Conservation (phyloP, 78 protist genomes). For the Reticulomyxa filosa region DNA sequence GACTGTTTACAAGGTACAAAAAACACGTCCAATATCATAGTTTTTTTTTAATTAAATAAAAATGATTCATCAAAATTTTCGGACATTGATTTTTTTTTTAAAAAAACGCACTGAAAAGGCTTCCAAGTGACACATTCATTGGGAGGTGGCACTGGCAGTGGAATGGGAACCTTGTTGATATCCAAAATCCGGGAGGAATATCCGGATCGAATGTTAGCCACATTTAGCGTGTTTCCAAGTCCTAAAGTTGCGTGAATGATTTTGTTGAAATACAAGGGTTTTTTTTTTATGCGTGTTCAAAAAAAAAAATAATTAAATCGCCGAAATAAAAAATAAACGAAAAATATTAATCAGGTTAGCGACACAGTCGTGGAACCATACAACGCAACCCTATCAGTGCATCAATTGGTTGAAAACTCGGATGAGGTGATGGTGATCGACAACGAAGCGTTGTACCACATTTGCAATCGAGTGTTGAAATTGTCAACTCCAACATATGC, state of each 20-base stretch:
- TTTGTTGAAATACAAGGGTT: conserved; percentile 93
- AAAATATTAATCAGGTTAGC: too few species aligned
- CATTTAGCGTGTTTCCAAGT: conserved; percentile 88
- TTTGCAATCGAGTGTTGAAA: conserved; percentile 74
- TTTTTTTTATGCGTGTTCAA: conserved; percentile 87
- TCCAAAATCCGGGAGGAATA: conserved; percentile 64
- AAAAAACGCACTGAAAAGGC: too few species aligned
- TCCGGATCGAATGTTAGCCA: conserved; percentile 87
- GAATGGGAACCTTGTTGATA: conserved; percentile 52
- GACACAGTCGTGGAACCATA: conserved; percentile 93
- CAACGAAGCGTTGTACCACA: conserved; percentile 92
- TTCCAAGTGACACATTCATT: conserved; percentile 93
- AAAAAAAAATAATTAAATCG: conserved; percentile 77
- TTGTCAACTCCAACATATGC: conserved; percentile 76
- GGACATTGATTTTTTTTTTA: too few species aligned
- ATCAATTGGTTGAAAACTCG: conserved; percentile 84
- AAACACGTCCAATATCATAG: too few species aligned
- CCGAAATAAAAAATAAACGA: too few species aligned
- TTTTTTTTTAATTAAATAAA: too few species aligned
- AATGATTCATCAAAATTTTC: too few species aligned
- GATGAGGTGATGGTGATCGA: conserved; percentile 88
- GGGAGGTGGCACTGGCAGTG: conserved; percentile 99
- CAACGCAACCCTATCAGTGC: conserved; percentile 87
- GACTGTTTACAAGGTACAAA: conserved; percentile 98
- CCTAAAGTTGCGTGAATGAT: conserved; percentile 89